Evolutionary conservation across 2,329 filamentous ascomycete species (phyloP).

Genomic region (Phialophora expanda): DNA sequence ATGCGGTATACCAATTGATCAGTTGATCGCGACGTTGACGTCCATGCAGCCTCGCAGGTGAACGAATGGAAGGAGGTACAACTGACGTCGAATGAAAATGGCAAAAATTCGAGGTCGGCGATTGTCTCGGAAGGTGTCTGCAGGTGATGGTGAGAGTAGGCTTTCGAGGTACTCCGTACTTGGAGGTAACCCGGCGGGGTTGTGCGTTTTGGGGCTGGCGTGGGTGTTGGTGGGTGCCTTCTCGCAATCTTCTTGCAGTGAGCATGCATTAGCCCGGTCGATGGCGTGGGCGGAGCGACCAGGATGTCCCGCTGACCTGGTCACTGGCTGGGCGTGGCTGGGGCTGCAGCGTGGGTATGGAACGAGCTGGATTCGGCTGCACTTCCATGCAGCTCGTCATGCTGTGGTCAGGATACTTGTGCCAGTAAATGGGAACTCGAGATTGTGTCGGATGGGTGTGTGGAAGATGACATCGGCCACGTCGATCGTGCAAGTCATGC

Average conservation of each 20-base stretch:
- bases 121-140: conserved; percentile 12
- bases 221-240: conserved; percentile 17
- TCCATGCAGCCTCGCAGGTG: conserved; percentile 26
- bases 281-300: conserved; percentile 20
- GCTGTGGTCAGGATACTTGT: background rate
- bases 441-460: background rate
- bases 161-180: background rate
- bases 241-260: conserved; percentile 12
- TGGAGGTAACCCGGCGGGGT: conserved; percentile 23
- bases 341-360: conserved; percentile 11
- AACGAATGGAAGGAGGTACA: conserved; percentile 24
- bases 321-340: background rate
- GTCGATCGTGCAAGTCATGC: conserved; percentile 5
- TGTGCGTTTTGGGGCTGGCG: conserved; percentile 27
- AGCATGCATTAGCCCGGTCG: conserved; percentile 26
- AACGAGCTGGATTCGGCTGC: conserved; percentile 18
- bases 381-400: background rate
- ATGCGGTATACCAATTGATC: background rate
- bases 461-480: background rate
- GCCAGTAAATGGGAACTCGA: conserved; percentile 1
- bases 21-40: background rate
- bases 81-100: conserved; percentile 11
- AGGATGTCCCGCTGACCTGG: conserved; percentile 14
- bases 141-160: conserved; percentile 9
- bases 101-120: conserved; percentile 32